Base-by-base conservation (phyloP, 495 filamentous ascomycete genomes). In the Cryomyces minteri region DNA sequence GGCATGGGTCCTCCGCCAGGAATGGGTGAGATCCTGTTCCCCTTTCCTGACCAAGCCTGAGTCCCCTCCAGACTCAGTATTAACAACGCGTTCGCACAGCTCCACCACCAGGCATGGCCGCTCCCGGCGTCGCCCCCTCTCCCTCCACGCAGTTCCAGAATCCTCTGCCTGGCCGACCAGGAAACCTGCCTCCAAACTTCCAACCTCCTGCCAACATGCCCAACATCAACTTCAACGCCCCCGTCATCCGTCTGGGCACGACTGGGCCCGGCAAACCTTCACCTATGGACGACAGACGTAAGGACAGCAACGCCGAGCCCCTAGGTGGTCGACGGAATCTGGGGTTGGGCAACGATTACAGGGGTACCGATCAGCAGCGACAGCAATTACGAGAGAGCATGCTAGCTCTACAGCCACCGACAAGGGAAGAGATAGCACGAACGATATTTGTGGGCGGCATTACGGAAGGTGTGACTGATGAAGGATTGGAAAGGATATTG, bases 191-290 rank as follows among this genome's bases (percentile, higher is more conserved):
- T 46, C 67, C 80, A 31, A 81, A 79, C 59, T 95, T 95, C 60
- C 86, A 94, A 67, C 76, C 85, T 25, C 88, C 88, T 25, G 67
- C 85, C 39, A 94, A 90, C 57, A 80, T 95, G 70, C 87, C 90
- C 6, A 90, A 94, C 61, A 94, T 98, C 66, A 95, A 99, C 65
- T 94, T 95, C 64, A 90, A 81, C 58, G 92, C 90, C 14, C 87
- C 92, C 42, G 88, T 96, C 33, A 96, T 99, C 61, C 83, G 90
- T 28, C 70, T 99, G 33, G 88, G 88, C 7, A 76, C 72, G 4
- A 72, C 76, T 6, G 74, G 73, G 4, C 78, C 80, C 5, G 59
- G 72, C 28, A 84, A 86, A 56, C 68, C 80, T 34, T 62, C 73
- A 34, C 64, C 71, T 8, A 62, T 73, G 30, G 65, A 57, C 5